Conservation (phyloP, 208 protist genomes). For the Wallacemonas sp. region DNA sequence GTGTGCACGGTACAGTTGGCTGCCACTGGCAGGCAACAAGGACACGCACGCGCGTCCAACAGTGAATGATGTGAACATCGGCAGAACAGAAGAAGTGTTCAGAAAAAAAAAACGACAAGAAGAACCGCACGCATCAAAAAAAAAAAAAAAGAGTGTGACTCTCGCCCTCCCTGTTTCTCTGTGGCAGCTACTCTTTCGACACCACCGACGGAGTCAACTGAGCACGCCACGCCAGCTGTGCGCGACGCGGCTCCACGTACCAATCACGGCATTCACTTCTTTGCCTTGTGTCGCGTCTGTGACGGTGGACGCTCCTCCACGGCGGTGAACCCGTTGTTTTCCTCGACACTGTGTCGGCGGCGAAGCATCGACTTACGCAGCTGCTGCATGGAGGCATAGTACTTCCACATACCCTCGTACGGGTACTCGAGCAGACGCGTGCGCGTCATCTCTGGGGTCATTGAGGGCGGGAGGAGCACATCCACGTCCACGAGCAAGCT, state of each 20-base stretch:
- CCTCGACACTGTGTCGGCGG: background rate
- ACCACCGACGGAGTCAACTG: background rate
- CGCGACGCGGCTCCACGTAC: too few relatives aligned
- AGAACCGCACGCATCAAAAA: background rate
- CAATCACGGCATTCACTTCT: too few relatives aligned
- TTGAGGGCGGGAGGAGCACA: background rate
- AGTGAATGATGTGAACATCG: background rate
- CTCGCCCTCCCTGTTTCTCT: too few relatives aligned
- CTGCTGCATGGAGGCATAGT: conserved; percentile 12
- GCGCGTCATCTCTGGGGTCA: background rate
- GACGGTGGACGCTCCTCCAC: conserved; percentile 1
- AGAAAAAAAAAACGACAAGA: conserved; percentile 5
- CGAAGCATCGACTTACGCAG: conserved; percentile 9
- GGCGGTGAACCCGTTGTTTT: background rate
- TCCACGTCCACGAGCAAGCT: conserved; percentile 21
- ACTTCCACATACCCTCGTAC: conserved; percentile 14
- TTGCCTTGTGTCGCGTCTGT: background rate
- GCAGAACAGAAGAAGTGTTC: background rate
- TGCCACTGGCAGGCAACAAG: too few relatives aligned
- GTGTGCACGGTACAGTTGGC: too few relatives aligned
- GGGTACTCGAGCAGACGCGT: conserved; percentile 3
- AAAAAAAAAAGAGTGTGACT: background rate
- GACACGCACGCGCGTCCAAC: background rate
- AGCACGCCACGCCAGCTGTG: too few relatives aligned
- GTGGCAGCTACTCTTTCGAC: background rate